Conservation (phyloP, 2,329 filamentous ascomycete species). For the Penicillium olsonii region DNA sequence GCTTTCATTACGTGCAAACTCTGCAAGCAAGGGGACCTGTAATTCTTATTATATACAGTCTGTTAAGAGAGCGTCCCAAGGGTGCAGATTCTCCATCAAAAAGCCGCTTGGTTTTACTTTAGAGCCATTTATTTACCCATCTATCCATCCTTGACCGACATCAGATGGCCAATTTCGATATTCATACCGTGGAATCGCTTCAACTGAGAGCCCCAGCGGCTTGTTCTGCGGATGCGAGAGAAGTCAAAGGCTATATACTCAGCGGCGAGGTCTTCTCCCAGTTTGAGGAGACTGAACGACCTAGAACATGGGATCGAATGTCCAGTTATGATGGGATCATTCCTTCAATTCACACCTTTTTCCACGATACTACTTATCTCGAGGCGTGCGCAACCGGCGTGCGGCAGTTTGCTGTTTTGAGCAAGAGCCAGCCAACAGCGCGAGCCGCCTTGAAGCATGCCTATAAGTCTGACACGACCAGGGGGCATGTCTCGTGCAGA, state of each 20-base stretch:
- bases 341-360: conserved; percentile 41
- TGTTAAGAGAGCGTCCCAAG: too few species aligned
- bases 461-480: conserved; percentile 4
- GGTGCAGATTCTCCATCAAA: too few species aligned
- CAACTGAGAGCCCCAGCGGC: conserved; percentile 20
- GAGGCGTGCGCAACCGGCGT: conserved; percentile 28
- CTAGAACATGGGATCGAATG: conserved; percentile 32
- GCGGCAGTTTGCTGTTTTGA: conserved; percentile 26
- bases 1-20: too few species aligned
- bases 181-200: conserved; percentile 18
- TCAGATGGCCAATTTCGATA: conserved; percentile 21
- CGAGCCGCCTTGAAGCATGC: background rate
- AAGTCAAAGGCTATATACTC: background rate
- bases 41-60: too few species aligned
- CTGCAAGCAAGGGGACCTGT: too few species aligned
- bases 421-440: background rate
- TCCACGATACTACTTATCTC: conserved; percentile 40
- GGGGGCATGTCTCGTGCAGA: conserved; percentile 19
- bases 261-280: background rate
- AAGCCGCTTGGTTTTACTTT: too few species aligned
- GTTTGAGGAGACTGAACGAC: conserved; percentile 22
- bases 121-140: too few species aligned
- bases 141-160: too few species aligned
- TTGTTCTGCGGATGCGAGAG: background rate
- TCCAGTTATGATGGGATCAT: conserved; percentile 28